Evolutionary conservation across 1,284 basidiomycete genomes (phyloP).

Genomic region (Cryptococcus jaspeensis): DNA sequence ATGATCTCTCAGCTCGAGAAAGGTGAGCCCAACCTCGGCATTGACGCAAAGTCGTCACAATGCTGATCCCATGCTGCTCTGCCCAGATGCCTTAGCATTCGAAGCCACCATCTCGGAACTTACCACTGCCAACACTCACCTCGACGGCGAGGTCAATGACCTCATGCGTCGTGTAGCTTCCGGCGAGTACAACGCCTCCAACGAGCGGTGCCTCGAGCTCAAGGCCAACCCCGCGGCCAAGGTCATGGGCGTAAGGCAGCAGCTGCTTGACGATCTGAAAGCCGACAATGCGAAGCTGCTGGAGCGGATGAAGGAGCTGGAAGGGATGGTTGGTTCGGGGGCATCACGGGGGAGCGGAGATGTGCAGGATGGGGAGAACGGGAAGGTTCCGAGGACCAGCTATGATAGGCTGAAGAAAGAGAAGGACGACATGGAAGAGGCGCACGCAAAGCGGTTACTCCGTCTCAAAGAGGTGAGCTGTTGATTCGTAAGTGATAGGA

Average conservation of each 20-base stretch:
- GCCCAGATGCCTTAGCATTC: constrained; percentile 33
- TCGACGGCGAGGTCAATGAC: constrained; percentile 53
- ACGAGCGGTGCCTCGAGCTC: constrained; percentile 54
- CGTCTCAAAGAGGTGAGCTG: constrained; percentile 54
- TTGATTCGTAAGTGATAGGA: neutral
- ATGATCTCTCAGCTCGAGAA: constrained; percentile 22
- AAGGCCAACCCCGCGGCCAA: constrained; percentile 54
- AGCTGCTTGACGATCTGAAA: constrained; percentile 53
- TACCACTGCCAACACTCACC: constrained; percentile 50
- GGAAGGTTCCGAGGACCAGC: constrained; percentile 52
- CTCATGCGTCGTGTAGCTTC: constrained; percentile 53
- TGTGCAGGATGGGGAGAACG: constrained; percentile 11
- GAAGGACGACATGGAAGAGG: constrained; percentile 49
- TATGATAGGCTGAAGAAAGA: constrained; percentile 53
- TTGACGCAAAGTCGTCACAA: too few relatives aligned
- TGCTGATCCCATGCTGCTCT: neutral
- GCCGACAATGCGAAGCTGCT: constrained; percentile 56
- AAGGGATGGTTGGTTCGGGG: constrained; percentile 11
- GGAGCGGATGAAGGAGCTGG: constrained; percentile 32
- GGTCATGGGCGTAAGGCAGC: constrained; percentile 53
- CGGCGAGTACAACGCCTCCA: constrained; percentile 56
- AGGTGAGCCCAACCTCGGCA: constrained; percentile 16
- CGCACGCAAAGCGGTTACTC: constrained; percentile 55
- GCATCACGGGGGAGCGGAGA: constrained; percentile 1
- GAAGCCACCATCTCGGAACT: constrained; percentile 40